Conservation (phyloP, 2,329 filamentous ascomycete species). For the Exophiala calicioides region DNA sequence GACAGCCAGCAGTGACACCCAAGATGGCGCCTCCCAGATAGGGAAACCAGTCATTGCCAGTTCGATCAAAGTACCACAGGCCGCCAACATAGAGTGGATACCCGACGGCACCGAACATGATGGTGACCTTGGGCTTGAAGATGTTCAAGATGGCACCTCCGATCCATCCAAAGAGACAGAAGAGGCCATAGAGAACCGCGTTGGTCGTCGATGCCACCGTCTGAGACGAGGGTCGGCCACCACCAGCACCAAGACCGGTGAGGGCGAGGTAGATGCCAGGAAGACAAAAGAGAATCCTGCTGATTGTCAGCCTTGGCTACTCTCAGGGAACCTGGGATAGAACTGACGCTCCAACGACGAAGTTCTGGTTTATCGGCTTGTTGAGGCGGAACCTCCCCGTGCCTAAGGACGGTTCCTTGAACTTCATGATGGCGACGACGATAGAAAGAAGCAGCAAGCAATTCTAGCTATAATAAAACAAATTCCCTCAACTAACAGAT, state of each 20-base stretch:
- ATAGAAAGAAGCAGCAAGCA: no score
- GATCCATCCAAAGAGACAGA: slow-evolving; percentile 26
- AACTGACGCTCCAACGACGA: slow-evolving; percentile 24
- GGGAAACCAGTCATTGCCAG: slow-evolving; percentile 26
- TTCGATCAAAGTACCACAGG: slow-evolving; percentile 30
- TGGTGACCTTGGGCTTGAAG: slow-evolving; percentile 22
- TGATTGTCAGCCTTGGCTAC: background rate
- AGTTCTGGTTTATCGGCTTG: slow-evolving; percentile 26
- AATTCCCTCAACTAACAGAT: no score
- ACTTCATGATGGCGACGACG: slow-evolving; percentile 10
- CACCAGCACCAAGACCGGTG: slow-evolving; percentile 31
- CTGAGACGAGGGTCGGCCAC: slow-evolving; percentile 26
- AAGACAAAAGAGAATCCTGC: slow-evolving; percentile 29
- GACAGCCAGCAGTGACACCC: slow-evolving; percentile 21
- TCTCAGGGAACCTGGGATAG: background rate
- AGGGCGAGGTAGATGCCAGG: slow-evolving; percentile 31
- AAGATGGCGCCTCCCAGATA: slow-evolving; percentile 19
- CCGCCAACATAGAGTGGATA: slow-evolving; percentile 30
- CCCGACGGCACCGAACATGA: slow-evolving; percentile 24
- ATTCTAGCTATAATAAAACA: no score
- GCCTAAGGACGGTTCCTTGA: slow-evolving; percentile 18
- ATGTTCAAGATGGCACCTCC: slow-evolving; percentile 28
- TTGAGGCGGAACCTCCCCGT: slow-evolving; percentile 19
- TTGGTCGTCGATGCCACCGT: slow-evolving; percentile 26
- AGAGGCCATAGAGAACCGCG: slow-evolving; percentile 28